phyloP scores from a whole-genome alignment of 257 asterid genomes.

The Solanum piurae region DNA sequence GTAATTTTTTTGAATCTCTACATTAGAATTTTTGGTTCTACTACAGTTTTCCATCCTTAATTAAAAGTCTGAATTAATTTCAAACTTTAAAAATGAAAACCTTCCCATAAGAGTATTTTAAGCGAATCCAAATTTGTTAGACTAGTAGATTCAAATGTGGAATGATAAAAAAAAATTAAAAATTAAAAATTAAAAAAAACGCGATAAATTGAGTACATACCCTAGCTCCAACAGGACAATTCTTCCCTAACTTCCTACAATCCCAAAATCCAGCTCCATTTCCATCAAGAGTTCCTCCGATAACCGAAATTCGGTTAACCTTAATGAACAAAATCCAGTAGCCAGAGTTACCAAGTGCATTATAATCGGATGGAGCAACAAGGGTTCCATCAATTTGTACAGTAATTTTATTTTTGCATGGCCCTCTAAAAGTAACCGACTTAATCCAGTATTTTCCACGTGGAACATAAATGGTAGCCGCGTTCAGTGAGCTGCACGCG shows the following conservation, averaged over 20 bases:
- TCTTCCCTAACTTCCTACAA: slow-evolving; percentile 32
- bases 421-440: slow-evolving; percentile 39
- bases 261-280: slow-evolving; percentile 47
- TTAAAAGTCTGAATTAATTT: not conserved
- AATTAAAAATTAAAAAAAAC: no score
- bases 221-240: slow-evolving; percentile 61
- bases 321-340: slow-evolving; percentile 50
- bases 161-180: no score
- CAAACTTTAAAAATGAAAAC: not conserved
- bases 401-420: slow-evolving; percentile 33
- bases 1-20: not conserved
- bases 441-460: slow-evolving; percentile 19
- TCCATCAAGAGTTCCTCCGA: slow-evolving; percentile 48
- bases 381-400: slow-evolving; percentile 45
- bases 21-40: no score
- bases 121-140: not conserved
- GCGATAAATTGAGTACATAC: slow-evolving; percentile 10
- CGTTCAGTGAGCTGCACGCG: slow-evolving; percentile 13
- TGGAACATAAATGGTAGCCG: slow-evolving; percentile 24
- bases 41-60: no score
- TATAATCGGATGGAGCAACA: slow-evolving; percentile 40
- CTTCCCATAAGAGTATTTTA: not conserved
- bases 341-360: slow-evolving; percentile 25
- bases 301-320: slow-evolving; percentile 27
- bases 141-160: no score